Base-by-base conservation (phyloP, 805 yeast species). In the Spathaspora girioi region DNA sequence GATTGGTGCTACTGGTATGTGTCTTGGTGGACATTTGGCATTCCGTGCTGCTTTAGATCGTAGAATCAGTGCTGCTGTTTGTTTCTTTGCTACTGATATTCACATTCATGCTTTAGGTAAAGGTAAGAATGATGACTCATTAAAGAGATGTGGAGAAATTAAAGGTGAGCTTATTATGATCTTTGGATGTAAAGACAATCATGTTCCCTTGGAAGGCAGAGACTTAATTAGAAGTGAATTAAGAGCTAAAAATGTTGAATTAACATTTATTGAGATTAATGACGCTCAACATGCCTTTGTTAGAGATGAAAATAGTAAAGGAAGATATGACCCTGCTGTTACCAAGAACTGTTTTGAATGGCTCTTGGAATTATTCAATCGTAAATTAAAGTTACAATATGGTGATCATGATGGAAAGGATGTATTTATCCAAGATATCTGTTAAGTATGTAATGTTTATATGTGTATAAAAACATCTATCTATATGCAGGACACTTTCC, bases 271-370 rank as follows among this genome's bases (percentile, higher is more conserved):
- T 69, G 96, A 87, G 66, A 73, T 87, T 49, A 80, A 84, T 58
- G 91, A 81, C 56, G 94, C 96, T 12, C 91, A 87, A 65, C 96
- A 88, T 59, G 94, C 96, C 0, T 87, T 87, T 59, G 85, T 87
- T 49, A 76, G 94, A 56, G 96, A 87, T 63, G 94, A 87, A 61
- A 68, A 75, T 54, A 83, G 89, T 56, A 87, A 86, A 69, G 96
- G 89, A n/a, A 74, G 94, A 60, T 87, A 81, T 62, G 94, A 87
- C 64, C 81, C 90, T n/a, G 89, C 89, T 1, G 79, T 84, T 50
- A 87, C 94, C 18, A 73, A 76, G 56, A 72, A 82, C 29, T 85
- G 93, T 61, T 69, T 83, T 57, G 86, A 81, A 19, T 84, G 88
- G 77, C 65, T 87, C 58, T 73, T 77, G 48, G 94, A 88, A 61